Base-by-base conservation (phyloP, 768 basidiomycete genomes). In the Cystoderma amianthinum region DNA sequence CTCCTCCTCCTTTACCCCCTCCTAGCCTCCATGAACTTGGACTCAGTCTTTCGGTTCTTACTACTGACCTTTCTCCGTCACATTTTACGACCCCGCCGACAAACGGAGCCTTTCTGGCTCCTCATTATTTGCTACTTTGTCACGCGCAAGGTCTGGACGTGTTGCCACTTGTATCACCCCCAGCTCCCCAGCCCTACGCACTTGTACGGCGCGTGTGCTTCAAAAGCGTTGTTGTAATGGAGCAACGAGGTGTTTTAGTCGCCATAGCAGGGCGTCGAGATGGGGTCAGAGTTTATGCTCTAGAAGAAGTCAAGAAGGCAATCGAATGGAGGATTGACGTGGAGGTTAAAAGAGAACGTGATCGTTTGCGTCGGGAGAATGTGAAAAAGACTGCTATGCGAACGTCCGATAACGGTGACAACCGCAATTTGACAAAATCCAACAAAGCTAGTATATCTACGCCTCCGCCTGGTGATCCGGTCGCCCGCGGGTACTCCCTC, bases 201-300 rank as follows among this genome's bases (percentile, higher is more conserved):
- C 71, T 92, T 19, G 81, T 92, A 17, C 78, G 89, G 16, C 74
- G 87, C 41, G 85, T 89, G 39, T 72, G 74, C 24, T 92, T 92
- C 61, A 91, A 89, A 55, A 80, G 75, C 42, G 82, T 92, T n/a
- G 85, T 92, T 1, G 83, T 92, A 11, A 92, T 92, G 89, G 89
- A 92, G 51, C 85, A 91, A 53, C 82, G 89, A 21, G 89, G 88
- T 5, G 87, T 92, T 0, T 64, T 92, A n/a, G 89, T 92, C 6
- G 88, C 89, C 10, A 89, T 92, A 46, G 90, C 90, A 12, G 89
- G 89, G 6, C 68, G 89, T 46, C 67, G 89, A 50, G 87, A 91
- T 47, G 88, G 89, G 2, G 88, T 92, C 33, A 75, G 89, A 24
- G 89, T 92, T 13, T 92, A 92, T 58, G 89, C 89, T 13, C 67